Base-by-base conservation (phyloP, 176 grass and related monocot genomes). In the Stipa capillata region DNA sequence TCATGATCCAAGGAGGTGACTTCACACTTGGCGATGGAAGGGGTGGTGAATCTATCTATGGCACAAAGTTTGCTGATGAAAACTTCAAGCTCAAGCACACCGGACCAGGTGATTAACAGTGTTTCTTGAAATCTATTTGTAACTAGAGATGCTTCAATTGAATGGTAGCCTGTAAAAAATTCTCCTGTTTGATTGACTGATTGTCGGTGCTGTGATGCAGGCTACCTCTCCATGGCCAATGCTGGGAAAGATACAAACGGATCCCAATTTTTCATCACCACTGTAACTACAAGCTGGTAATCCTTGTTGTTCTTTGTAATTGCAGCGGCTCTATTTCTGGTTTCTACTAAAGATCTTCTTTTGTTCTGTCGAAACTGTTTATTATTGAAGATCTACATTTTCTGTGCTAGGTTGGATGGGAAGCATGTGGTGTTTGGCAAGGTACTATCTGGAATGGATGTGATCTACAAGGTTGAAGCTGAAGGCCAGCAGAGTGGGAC, bases 81-180 rank as follows among this genome's bases (percentile, higher is more conserved):
- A 99, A 99, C 84, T 99, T 99, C 71, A 96, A 95, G 77, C 76
- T 99, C 80, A 99, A 99, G 86, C 97, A 99, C 74, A 99, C 97
- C 24, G 97, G 97, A 59, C 97, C 97, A 72, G 97, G 97, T 89
- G 53, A 85, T 40, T 5, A 66, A 5, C 23, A 34, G n/a, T 7
- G 2, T 4, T 57, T 37, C 21, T 53, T 58, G 7, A 20, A 74
- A 55, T 56, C 2, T 7, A 69, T 6, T 21, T 70, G 18, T 54
- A 15, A 15, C 34, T 45, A 9, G 27, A 64, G 65, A 51, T 52
- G 1, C 24, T 23, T 61, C 15, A 2, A 51, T 6, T 20, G 7
- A 61, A 31, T 37, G 17, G 37, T 50, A 40, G 12, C 5, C 1
- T 0, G 1, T 61, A 45, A 61, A 16, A 58, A 6, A 2, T 52